phyloP scores from a whole-genome alignment of 2,329 filamentous ascomycete species.

The Hypocreales sp. region DNA sequence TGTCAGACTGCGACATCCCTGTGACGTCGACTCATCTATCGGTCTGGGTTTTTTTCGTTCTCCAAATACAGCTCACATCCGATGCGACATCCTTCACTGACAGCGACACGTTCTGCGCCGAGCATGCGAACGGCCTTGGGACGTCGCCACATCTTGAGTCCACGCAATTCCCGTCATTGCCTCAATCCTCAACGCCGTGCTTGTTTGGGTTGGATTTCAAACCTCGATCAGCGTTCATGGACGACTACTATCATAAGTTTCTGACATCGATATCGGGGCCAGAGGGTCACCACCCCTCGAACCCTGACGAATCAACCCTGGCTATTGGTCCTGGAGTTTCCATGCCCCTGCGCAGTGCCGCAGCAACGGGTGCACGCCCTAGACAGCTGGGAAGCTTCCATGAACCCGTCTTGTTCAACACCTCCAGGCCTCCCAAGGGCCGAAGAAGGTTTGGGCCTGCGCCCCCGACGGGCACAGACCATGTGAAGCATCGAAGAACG shows the following conservation, averaged over 20 bases:
- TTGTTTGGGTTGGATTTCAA: not conserved
- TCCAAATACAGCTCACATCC: too few relatives aligned
- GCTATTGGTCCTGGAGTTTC: conserved; percentile 17
- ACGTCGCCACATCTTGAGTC: too few relatives aligned
- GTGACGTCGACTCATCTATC: too few relatives aligned
- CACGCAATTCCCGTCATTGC: too few relatives aligned
- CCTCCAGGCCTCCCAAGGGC: conserved; percentile 30
- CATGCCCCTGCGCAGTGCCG: conserved; percentile 12
- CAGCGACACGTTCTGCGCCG: too few relatives aligned
- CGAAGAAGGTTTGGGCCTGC: conserved; percentile 30
- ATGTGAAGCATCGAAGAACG: conserved; percentile 85
- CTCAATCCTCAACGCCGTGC: too few relatives aligned
- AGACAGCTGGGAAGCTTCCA: conserved; percentile 23
- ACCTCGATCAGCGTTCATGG: conserved; percentile 22
- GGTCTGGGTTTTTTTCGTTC: too few relatives aligned
- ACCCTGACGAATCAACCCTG: conserved; percentile 23
- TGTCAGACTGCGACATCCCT: too few relatives aligned
- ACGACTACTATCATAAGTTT: conserved; percentile 41
- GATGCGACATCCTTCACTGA: too few relatives aligned
- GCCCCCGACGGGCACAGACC: conserved; percentile 35
- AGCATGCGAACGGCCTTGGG: not conserved
- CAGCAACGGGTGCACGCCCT: conserved; percentile 18
- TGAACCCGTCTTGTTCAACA: conserved; percentile 31
- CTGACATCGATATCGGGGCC: conserved; percentile 34
- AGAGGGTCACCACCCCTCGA: conserved; percentile 20